Base-by-base conservation (phyloP, 352 stramenopile species). In the Phytophthora aleatoria region DNA sequence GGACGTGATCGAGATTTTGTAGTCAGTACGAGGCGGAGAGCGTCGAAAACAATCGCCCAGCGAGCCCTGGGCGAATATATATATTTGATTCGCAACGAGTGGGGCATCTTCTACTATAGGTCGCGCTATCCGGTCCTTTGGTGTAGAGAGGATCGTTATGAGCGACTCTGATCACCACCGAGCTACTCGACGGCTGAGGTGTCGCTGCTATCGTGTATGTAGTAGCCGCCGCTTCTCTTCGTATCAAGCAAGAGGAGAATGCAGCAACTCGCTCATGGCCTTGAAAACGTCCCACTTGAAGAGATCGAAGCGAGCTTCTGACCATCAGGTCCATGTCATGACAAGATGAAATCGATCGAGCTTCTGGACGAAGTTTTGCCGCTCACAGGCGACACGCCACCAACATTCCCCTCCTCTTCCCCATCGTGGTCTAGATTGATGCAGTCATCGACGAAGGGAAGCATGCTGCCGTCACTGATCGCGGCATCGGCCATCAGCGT, bases 1-100 rank as follows among this genome's bases (percentile, higher is more conserved):
- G 38, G 67, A 79, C 44, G 63, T 76, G 36, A 79, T 79, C 35
- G 71, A 79, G 59, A 79, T 79, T 67, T 75, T 77, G 53, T 77
- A 77, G 64, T 35, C 28, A 50, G 58, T 63, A 61, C 55, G 43
- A 38, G 54, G 30, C 35, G 44, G 51, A 55, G 36, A 50, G 50
- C 48, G 28, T 61, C 35, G 60, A 54, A 47, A 52, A 16, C 45
- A 38, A 61, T 52, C 38, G 27, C 41, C 53, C 39, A 53, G 36
- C 38, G 38, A 47, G 24, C 28, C 26, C 38, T 47, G 48, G 53
- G 33, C 51, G 50, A 55, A 44, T 59, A 60, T 69, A 69, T 72
- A 69, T 73, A 41, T 41, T 66, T 44, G 49, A 69, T 62, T 67
- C 49, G 49, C 38, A 42, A 52, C 36, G 48, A 20, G 20, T 20